phyloP scores from a whole-genome alignment of 1,284 basidiomycete genomes.

The Grifola frondosa region DNA sequence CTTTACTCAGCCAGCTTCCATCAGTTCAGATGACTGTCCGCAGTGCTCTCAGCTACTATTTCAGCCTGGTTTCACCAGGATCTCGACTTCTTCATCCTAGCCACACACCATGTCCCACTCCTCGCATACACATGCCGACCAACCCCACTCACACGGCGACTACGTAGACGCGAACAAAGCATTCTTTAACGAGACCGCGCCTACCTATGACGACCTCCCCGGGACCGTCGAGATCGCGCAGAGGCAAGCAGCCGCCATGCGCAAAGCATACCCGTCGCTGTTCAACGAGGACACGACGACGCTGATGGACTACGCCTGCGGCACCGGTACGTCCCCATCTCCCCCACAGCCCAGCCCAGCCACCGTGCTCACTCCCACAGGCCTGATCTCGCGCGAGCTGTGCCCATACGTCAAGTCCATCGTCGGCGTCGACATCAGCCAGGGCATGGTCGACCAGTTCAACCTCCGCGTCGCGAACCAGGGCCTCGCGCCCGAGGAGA shows the following conservation, averaged over 20 bases:
- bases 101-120: too few relatives aligned
- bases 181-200: conserved; percentile 33
- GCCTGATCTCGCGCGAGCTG: conserved; percentile 55
- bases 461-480: conserved; percentile 56
- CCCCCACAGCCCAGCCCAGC: neutral
- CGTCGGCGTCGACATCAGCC: conserved; percentile 71
- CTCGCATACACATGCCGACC: too few relatives aligned
- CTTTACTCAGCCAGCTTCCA: too few relatives aligned
- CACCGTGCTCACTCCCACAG: conserved; percentile 31
- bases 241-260: conserved; percentile 43
- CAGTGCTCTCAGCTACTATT: too few relatives aligned
- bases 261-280: conserved; percentile 36
- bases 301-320: conserved; percentile 72
- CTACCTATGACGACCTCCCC: conserved; percentile 29
- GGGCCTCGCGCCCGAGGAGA: conserved; percentile 56
- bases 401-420: conserved; percentile 55
- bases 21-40: too few relatives aligned
- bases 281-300: conserved; percentile 57
- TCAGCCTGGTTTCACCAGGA: too few relatives aligned
- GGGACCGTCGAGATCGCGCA: conserved; percentile 26
- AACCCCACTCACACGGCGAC: conserved; percentile 16
- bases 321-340: conserved; percentile 46
- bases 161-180: conserved; percentile 32
- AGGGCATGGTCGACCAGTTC: conserved; percentile 60
- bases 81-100: too few relatives aligned